Evolutionary conservation across 257 asterid genomes (phyloP), one percentile per base, ranked within the genome.

Genomic region (Primulina eburnea): DNA sequence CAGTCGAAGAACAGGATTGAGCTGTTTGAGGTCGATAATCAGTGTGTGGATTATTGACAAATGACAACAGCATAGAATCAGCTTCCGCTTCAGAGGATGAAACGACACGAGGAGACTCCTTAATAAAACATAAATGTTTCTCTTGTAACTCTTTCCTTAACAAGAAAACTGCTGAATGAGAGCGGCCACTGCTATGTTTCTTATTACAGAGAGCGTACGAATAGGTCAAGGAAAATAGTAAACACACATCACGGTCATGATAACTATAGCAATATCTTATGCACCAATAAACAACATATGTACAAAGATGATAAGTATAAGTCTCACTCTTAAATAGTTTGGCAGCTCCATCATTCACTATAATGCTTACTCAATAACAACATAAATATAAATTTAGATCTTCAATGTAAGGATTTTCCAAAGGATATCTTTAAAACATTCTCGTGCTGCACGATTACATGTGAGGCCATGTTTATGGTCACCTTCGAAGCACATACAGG

Each of bases 391-490:
- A 35, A 8, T 32, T 4, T 32, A 28, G 30, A 0, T 28, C 30
- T 28, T 28, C 30, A 28, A 32, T 32, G 34, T 4, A 5, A 32
- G 7, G 34, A 32, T 32, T 32, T 32, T 32, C 5, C 34, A 32
- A 32, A 92, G 98, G 98, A 92, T 92, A 92, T 92, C 64, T 86
- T 92, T 83, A 92, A 82, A 50, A 87, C 64, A 75, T 79, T 84
- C 82, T 85, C 90, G 8, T 92, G 97, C 68, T 87, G 93, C n/a
- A 86, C 76, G 72, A 92, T 84, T 63, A 92, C 87, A 66, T 92
- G 98, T 3, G 90, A 89, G 77, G 92, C 96, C 95, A 92, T 92
- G 83, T 83, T 87, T 47, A 77, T 79, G 30, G 86, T 87, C 83
- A 88, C 90, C 85, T 82, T 85, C 35, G 76, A 47, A 62, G 80